Conservation (phyloP, 2,329 filamentous ascomycete species). For the Raffaelea arxii region DNA sequence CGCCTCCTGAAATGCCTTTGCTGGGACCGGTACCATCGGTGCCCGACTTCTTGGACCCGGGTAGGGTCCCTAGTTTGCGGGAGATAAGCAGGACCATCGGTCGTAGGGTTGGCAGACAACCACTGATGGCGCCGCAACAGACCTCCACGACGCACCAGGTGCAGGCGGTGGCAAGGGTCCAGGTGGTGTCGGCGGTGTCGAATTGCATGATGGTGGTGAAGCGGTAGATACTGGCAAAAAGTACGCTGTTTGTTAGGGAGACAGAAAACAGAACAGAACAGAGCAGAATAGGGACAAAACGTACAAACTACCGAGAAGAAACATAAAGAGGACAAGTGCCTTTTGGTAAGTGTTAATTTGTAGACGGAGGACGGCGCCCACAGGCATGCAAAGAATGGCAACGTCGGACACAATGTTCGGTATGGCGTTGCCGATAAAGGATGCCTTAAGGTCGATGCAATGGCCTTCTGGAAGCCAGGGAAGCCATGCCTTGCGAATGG, state of each 20-base stretch:
- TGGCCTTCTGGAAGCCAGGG: conserved; percentile 19
- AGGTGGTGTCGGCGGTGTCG: conserved; percentile 17
- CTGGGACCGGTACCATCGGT: background rate
- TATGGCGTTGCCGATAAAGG: conserved; percentile 33
- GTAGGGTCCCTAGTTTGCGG: conserved; percentile 8
- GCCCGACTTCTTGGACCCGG: background rate
- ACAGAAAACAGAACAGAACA: background rate
- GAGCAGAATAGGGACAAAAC: conserved; percentile 6
- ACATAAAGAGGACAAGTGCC: conserved; percentile 18
- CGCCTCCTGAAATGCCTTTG: no score
- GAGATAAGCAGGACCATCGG: conserved; percentile 14
- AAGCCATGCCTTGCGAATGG: conserved; percentile 26
- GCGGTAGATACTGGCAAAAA: conserved; percentile 17
- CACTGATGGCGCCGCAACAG: conserved; percentile 27
- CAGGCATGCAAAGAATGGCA: conserved; percentile 20
- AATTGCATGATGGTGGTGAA: conserved; percentile 21
- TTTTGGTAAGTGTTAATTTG: conserved; percentile 14
- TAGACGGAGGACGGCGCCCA: conserved; percentile 12
- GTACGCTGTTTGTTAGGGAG: conserved; percentile 12
- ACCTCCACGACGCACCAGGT: conserved; percentile 24
- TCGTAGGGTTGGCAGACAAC: conserved; percentile 32
- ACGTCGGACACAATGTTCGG: conserved; percentile 30
- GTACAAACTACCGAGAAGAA: conserved; percentile 24
- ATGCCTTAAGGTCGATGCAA: conserved; percentile 29
- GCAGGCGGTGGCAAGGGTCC: conserved; percentile 19